phyloP scores from a whole-genome alignment of 805 yeast species.

The Metschnikowia similis region DNA sequence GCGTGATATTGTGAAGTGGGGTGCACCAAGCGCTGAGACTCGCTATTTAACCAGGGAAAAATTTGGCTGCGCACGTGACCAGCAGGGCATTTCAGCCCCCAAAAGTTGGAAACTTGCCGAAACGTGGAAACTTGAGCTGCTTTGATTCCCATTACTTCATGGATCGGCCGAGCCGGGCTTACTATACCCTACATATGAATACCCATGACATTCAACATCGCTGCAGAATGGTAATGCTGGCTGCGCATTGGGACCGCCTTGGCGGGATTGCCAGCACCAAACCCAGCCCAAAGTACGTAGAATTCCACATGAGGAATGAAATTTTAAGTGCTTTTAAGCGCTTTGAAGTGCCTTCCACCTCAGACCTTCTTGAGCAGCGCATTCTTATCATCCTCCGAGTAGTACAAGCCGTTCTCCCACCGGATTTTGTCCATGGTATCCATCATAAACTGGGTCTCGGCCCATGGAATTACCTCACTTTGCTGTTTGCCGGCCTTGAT shows the following conservation, averaged over 20 bases:
- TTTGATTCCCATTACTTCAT: background rate
- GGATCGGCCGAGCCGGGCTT: background rate
- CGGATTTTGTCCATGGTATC: constrained; percentile 46
- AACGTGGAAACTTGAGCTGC: background rate
- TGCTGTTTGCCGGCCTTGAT: constrained; percentile 36
- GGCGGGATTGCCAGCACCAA: background rate
- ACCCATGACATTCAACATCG: background rate
- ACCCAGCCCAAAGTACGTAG: too few species aligned
- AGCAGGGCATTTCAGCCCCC: constrained; percentile 1
- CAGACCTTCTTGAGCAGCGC: background rate
- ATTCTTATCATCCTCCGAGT: constrained; percentile 32
- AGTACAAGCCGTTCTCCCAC: constrained; percentile 39
- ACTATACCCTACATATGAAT: background rate
- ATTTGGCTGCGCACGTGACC: constrained; percentile 14
- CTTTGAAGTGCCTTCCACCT: too few species aligned
- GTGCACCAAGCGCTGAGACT: background rate
- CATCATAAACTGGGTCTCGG: constrained; percentile 46
- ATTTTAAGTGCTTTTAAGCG: too few species aligned
- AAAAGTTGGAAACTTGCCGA: background rate
- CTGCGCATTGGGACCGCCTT: background rate
- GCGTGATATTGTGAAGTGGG: constrained; percentile 3
- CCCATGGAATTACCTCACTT: constrained; percentile 36
- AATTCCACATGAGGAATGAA: too few species aligned
- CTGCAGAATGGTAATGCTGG: background rate
- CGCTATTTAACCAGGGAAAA: constrained; percentile 4